Evolutionary conservation across 2,329 filamentous ascomycete genomes (phyloP).

Genomic region (Cladosporium phlei): DNA sequence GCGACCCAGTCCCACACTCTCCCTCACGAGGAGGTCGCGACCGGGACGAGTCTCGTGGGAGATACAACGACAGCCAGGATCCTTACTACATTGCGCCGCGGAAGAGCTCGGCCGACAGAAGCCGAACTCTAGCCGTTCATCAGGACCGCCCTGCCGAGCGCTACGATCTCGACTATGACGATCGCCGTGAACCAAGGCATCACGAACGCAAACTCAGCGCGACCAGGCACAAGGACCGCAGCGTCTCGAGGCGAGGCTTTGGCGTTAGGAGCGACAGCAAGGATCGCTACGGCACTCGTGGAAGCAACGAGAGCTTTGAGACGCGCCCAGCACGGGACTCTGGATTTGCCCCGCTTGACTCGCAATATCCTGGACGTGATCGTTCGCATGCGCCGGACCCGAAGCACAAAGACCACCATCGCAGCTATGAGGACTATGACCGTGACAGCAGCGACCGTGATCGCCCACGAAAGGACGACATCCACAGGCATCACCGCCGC

Average conservation of each 20-base stretch:
- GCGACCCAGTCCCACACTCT: constrained; percentile 32
- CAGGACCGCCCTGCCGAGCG: constrained; percentile 44
- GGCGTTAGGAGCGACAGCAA: constrained; percentile 40
- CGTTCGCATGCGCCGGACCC: constrained; percentile 8
- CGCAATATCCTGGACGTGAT: constrained; percentile 14
- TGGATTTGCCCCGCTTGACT: constrained; percentile 24
- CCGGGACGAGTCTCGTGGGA: constrained; percentile 21
- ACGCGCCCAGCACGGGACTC: constrained; percentile 22
- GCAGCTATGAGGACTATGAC: constrained; percentile 18
- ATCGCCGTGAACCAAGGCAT: constrained; percentile 38
- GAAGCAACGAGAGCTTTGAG: constrained; percentile 40
- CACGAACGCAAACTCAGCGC: constrained; percentile 33
- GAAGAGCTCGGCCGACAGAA: constrained; percentile 37
- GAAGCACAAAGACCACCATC: constrained; percentile 3
- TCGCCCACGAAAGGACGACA: constrained; percentile 20
- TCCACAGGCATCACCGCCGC: constrained; percentile 24
- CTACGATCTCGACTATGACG: constrained; percentile 41
- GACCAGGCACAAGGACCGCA: constrained; percentile 37
- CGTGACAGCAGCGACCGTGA: constrained; percentile 27
- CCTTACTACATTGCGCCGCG: constrained; percentile 35
- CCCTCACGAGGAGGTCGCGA: constrained; percentile 21
- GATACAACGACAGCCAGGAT: constrained; percentile 29
- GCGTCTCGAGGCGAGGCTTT: constrained; percentile 45
- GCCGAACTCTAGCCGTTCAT: constrained; percentile 41
- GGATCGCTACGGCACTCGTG: constrained; percentile 27